Conservation (phyloP, 371 early-diverging fungal species). For the Basidiobolus heterosporus region DNA sequence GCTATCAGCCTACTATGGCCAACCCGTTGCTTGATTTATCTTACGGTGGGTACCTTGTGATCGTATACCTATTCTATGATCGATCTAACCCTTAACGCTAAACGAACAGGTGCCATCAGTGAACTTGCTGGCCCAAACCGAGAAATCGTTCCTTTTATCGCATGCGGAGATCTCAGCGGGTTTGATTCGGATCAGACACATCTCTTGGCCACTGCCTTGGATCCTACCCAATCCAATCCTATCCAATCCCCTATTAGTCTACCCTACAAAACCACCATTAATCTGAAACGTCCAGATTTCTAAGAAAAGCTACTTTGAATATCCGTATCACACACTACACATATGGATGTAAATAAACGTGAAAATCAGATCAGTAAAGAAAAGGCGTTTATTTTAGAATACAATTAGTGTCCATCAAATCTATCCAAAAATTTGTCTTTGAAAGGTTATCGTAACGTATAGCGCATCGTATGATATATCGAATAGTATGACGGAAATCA, state of each 20-base stretch:
- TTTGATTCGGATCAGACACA: slow-evolving; percentile 74
- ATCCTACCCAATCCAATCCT: slow-evolving; percentile 32
- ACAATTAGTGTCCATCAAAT: too few relatives aligned
- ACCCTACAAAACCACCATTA: slow-evolving; percentile 74
- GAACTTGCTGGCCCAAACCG: slow-evolving; percentile 54
- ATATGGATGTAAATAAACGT: too few relatives aligned
- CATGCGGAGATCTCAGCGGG: slow-evolving; percentile 78
- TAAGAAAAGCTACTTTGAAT: too few relatives aligned
- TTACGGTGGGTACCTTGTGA: slow-evolving; percentile 27
- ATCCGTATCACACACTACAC: too few relatives aligned
- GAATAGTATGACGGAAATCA: too few relatives aligned
- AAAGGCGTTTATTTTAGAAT: too few relatives aligned
- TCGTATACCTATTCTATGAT: neutral
- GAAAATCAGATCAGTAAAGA: too few relatives aligned
- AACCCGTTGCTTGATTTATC: slow-evolving; percentile 68
- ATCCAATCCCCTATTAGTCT: slow-evolving; percentile 77
- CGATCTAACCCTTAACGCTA: neutral
- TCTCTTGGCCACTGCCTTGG: slow-evolving; percentile 18
- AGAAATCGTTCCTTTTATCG: slow-evolving; percentile 74
- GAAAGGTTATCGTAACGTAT: too few relatives aligned
- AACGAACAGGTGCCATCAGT: slow-evolving; percentile 24
- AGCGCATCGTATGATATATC: too few relatives aligned
- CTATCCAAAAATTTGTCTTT: too few relatives aligned
- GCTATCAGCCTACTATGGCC: slow-evolving; percentile 74
- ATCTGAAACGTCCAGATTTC: slow-evolving; percentile 46